Conservation (phyloP, 805 yeast genomes). For the Cyberlindnera suaveolens region DNA sequence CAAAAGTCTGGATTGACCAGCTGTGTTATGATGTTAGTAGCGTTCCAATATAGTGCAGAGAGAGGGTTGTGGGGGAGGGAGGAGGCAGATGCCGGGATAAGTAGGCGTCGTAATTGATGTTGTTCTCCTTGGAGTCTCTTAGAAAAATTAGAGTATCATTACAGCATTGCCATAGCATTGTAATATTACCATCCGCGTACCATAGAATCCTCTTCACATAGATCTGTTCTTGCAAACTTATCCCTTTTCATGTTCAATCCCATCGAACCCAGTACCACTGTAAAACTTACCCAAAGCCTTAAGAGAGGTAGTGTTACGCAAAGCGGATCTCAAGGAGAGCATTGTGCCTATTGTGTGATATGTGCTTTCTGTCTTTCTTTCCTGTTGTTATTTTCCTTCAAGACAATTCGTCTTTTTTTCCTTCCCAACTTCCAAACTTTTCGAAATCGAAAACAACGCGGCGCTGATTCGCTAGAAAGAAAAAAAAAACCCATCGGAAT, state of each 20-base stretch:
- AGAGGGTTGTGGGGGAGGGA: not conserved
- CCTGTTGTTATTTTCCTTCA: not conserved
- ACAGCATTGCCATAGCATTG: not conserved
- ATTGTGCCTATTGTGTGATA: slow-evolving; percentile 9
- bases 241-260: too few relatives aligned
- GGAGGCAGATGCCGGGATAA: not conserved
- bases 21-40: slow-evolving; percentile 12
- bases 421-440: slow-evolving; percentile 2
- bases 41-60: not conserved
- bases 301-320: slow-evolving; percentile 20
- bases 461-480: slow-evolving; percentile 21
- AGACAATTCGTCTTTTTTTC: slow-evolving; percentile 5
- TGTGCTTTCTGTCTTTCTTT: not conserved
- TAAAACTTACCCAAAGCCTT: slow-evolving; percentile 23
- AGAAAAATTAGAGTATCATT: not conserved
- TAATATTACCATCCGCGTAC: not conserved
- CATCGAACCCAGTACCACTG: not conserved
- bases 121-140: not conserved
- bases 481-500: slow-evolving; percentile 7
- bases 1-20: slow-evolving; percentile 25
- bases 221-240: too few relatives aligned
- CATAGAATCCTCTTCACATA: too few relatives aligned
- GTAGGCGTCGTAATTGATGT: not conserved
- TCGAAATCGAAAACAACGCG: slow-evolving; percentile 21
- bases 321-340: slow-evolving; percentile 26